Evolutionary conservation across 176 grass and related monocot genomes (phyloP), one percentile per base, ranked within the genome.

Genomic region (Guadua angustifolia): DNA sequence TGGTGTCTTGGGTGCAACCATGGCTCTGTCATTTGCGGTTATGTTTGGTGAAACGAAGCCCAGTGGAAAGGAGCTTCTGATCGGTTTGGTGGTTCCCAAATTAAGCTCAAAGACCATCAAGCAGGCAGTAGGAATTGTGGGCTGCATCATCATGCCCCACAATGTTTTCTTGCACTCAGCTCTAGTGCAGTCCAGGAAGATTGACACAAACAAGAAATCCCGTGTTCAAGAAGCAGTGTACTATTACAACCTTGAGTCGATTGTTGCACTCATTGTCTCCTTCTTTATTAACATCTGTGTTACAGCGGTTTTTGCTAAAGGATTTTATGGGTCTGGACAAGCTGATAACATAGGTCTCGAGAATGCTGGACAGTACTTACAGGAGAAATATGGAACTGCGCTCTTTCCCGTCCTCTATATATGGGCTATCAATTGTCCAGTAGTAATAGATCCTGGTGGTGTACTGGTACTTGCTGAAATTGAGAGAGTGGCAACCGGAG

Each of bases 41-140:
- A 95, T 98, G 95, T 98, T 98, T 74, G 95, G 92, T 86, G 92
- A 98, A 88, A 88, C 95, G 5, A 88, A 95, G 58, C 95, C 95
- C 43, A 88, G 86, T 76, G 90, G 84, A 24, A 98, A 95, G 78
- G 95, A 95, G 58, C 95, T 98, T 86, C 85, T 98, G 36, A 91
- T 95, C 11, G 95, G 95, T 85, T 68, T 98, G 71, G 46, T 87
- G 82, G 87, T 98, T 74, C 95, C 95, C 55, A 95, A 95, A 65
- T 60, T 97, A 65, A 90, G 88, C 43, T 77, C 92, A 18, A 97
- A 77, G 51, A 97, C 92, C 19, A 92, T 97, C 67, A 94, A 86
- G 53, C 94, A 97, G 63, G 94, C 94, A 4, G 94, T 92, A 68
- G 94, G 94, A 67, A 84, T 97, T 47, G 94, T 97, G 61, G 94